Evolutionary conservation across 768 basidiomycete genomes (phyloP), one percentile per base, ranked within the genome.

Genomic region (Phanerochaete sordida): DNA sequence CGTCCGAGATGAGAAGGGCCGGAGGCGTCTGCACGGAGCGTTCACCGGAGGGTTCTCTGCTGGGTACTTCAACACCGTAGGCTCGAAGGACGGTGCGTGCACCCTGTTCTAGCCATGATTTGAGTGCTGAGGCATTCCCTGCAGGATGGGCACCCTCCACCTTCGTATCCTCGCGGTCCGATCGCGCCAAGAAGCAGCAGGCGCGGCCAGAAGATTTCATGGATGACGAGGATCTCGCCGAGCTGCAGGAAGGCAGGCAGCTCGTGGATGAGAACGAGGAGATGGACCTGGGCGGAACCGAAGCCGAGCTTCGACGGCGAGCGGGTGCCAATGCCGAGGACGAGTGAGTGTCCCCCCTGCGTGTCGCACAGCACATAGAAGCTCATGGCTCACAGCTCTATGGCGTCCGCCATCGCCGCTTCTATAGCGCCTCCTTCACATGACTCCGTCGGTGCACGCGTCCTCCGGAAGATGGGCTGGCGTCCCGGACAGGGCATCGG

Each of bases 1-100:
- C 65, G 94, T 93, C 67, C 59, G 82, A 65, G 95, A 98, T 76
- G 95, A 98, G 74, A 86, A 97, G 69, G 94, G 95, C 31, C 83
- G 96, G 47, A 77, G 93, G 64, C 79, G 97, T 58, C 77, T 99
- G n/a, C 97, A 99, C 70, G 97, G 97, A 2, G 97, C 97, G 3
- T 99, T 98, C 76, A 98, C 95, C 0, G 97, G 97, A 24, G 97
- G 97, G 12, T 99, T 94, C 80, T 94, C 91, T 57, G 97, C 97
- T 27, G 96, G 96, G 0, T 98, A 98, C 76, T 98, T 89, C 78
- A 98, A 98, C 73, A 83, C 88, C 1, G 96, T 96, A 37, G 97
- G 97, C 1, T 95, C 92, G 6, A 93, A 96, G 73, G 95, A 98
- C 83, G 95, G 95, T 87, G 58, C 27, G 77, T 66, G 13, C 24